Evolutionary conservation across 1,139 yeast species (phyloP).

Genomic region (Pichia sp.): DNA sequence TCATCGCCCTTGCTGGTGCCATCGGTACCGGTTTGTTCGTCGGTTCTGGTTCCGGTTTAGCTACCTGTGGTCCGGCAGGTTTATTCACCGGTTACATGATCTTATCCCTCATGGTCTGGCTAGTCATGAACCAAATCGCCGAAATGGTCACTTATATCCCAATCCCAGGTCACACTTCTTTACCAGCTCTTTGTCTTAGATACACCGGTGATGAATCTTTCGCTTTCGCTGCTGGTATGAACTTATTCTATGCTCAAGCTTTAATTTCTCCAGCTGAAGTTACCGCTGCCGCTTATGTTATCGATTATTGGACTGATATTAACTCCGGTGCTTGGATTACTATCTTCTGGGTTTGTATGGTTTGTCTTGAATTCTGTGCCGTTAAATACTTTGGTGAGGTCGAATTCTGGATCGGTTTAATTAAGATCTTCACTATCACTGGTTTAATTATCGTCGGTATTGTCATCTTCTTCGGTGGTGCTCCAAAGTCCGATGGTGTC

Average conservation of each 20-base stretch:
- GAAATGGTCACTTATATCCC: constrained; percentile 65
- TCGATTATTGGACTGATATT: constrained; percentile 46
- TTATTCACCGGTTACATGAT: constrained; percentile 46
- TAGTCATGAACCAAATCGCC: constrained; percentile 58
- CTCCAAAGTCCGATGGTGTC: constrained; percentile 32
- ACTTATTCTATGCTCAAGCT: constrained; percentile 48
- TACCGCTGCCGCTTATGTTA: constrained; percentile 51
- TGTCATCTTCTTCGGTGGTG: constrained; percentile 44
- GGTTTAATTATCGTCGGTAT: constrained; percentile 36
- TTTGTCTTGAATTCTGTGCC: constrained; percentile 42
- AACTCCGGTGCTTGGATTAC: constrained; percentile 47
- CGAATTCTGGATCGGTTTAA: constrained; percentile 50
- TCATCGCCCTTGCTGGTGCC: constrained; percentile 81
- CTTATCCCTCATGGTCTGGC: constrained; percentile 51
- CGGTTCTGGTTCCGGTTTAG: constrained; percentile 48
- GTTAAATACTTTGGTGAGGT: constrained; percentile 49
- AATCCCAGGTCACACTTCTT: constrained; percentile 39
- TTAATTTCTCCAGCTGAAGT: constrained; percentile 49
- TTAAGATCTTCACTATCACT: constrained; percentile 37
- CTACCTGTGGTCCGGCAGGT: constrained; percentile 51
- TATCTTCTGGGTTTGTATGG: constrained; percentile 38
- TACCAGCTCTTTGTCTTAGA: constrained; percentile 23
- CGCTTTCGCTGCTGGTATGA: constrained; percentile 44
- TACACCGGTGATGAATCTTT: constrained; percentile 27
- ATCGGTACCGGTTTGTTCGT: constrained; percentile 71